Base-by-base conservation (phyloP, 2,329 filamentous ascomycete genomes). In the Scytalidium sp. region DNA sequence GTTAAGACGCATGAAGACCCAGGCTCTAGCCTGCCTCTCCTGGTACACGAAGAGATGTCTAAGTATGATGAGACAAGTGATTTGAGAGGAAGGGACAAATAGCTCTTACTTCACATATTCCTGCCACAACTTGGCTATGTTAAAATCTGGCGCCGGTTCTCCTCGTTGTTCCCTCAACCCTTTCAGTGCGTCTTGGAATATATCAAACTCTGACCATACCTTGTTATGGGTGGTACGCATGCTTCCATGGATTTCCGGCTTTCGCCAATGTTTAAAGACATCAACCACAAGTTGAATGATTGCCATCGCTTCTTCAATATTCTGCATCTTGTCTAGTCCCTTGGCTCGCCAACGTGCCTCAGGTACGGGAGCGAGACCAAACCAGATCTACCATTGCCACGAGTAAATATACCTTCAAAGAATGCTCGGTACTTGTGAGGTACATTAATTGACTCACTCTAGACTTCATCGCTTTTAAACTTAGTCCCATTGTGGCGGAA, bases 271-370 rank as follows among this genome's bases (percentile, higher is more conserved):
- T 21, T 60, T 50, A 42, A 54, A 61, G 9, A 60, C 50, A 48
- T 57, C 53, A 22, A 60, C 22, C 2, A 58, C 51, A 41, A 53
- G 52, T 23, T 53, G 45, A 20, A 61, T 55, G 27, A 57, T 45
- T 2, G 56, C 50, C 7, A 61, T 43, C 3, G 57, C 57, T 54
- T 61, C 59, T 50, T 60, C 59, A 19, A 60, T 59, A 19, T 61
- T 58, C 1, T 46, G 41, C 43, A 47, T 32, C 13, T 50, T 48
- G 36, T 61, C 54, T 2, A 61, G 53, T n/a, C 43, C 48, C 42
- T 57, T 57, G 13, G 53, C 45, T 15, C 43, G 48, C 57, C 59
- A 60, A 7, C 51, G 45, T 9, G 53, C 57, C n/a, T 56, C 53
- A 8, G 54, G 48, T 22, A 60, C 41, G 5, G 58, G 57, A 3